Base-by-base conservation (phyloP, 768 basidiomycete genomes). In the Galerina sulciceps region DNA sequence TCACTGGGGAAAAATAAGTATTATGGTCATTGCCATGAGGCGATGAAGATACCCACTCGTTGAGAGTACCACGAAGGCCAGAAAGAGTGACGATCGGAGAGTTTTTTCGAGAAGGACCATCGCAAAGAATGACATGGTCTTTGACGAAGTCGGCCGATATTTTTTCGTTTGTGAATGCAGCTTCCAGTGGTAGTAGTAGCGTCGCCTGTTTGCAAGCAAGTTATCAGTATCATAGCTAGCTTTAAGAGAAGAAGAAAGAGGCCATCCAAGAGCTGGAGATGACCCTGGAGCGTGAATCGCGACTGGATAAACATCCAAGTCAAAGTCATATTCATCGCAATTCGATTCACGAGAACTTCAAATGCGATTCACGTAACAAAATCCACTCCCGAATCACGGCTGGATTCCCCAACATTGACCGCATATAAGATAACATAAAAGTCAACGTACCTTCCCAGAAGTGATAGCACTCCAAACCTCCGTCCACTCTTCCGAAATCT, bases 111-210 rank as follows among this genome's bases (percentile, higher is more conserved):
- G 82, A 75, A 14, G 78, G 68, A 1, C 77, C 78, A 51, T 91
- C 85, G 64, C 81, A 86, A 34, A 94, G 79, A 31, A 85, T 76
- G 55, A 96, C 72, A 69, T 99, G 96, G 67, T 97, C 94, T 68
- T 85, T 86, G 31, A 97, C 76, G 56, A 95, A 87, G 2, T 93
- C 89, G 0, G 86, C 74, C 0, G 89, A 90, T 51, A 94, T 79
- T 48, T 77, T 77, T 15, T 85, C 82, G 17, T 82, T 76, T 23
- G 79, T 70, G 2, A 82, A 76, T 6, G 76, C 68, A 44, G 81
- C 78, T 49, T 91, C 89, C 2, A 85, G 70, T 0, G 96, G 96
- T 1, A 98, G 79, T 14, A 98, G 76, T 10, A 99, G 69, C 0
- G 90, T 88, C 3, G 91, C 89, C 94, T 96, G 66, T 2, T 59